Conservation (phyloP, 129 eudicot genomes). For the Escallonia rubra region DNA sequence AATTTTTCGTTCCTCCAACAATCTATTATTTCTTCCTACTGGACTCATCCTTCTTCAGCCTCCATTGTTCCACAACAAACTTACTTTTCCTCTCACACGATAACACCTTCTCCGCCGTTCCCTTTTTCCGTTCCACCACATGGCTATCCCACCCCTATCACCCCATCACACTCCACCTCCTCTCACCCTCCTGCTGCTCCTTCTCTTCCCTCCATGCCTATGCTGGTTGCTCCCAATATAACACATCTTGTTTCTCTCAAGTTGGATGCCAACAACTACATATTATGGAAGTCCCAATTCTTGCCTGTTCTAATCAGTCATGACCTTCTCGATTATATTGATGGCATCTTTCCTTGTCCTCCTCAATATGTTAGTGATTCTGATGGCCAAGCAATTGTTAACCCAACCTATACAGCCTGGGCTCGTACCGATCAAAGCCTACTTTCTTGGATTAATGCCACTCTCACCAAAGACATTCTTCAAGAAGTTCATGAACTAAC, state of each 20-base stretch:
- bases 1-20: too few species aligned
- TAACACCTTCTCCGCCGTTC: too few species aligned
- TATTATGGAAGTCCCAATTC: background rate
- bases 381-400: background rate
- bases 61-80: too few species aligned
- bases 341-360: background rate
- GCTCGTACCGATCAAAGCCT: background rate
- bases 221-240: too few species aligned
- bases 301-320: background rate
- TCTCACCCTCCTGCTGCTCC: background rate
- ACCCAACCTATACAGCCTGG: background rate
- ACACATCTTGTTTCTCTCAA: background rate
- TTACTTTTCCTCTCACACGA: too few species aligned
- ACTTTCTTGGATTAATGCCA: background rate
- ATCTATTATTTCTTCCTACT: too few species aligned
- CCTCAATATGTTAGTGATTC: background rate
- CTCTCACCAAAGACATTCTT: background rate
- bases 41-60: too few species aligned
- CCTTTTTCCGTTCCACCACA: too few species aligned
- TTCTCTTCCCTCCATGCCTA: background rate
- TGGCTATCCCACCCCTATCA: too few species aligned
- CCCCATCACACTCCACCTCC: too few species aligned
- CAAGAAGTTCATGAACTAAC: background rate
- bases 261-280: background rate
- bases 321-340: background rate